A percentile compares a stretch with the other conserved stretches of the same genome.
Conservation (phyloP, 2,329 filamentous ascomycete species). For the Curvularia eragrostidis region DNA sequence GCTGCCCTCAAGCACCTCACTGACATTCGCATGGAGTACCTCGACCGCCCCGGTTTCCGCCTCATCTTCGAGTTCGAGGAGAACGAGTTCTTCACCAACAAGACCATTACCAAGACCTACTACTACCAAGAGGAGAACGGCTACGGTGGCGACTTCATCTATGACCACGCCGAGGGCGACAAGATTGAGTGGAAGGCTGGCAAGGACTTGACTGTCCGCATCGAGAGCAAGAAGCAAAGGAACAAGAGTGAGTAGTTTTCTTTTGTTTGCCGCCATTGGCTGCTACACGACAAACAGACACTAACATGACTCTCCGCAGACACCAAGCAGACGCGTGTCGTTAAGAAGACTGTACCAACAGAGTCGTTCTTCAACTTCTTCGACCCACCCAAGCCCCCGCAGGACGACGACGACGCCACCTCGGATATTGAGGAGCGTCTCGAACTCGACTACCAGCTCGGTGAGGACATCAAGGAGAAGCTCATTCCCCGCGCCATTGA, state of each 20-base stretch:
- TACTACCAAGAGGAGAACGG: conserved; percentile 99
- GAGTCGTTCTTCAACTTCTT: conserved; percentile 99
- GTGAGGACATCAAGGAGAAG: conserved; percentile 99
- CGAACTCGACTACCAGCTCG: conserved; percentile 97
- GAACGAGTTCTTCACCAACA: conserved; percentile 98
- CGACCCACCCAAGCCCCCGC: conserved; percentile 86
- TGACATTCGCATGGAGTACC: conserved; percentile 98
- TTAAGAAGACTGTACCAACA: conserved; percentile 98
- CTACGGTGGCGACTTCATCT: conserved; percentile 99
- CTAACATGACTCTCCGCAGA: conserved; percentile 62
- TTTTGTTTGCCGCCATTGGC: neutral
- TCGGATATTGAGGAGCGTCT: conserved; percentile 96
- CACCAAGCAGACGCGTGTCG: conserved; percentile 98
- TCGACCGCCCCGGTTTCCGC: conserved; percentile 96
- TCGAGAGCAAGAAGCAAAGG: conserved; percentile 99
- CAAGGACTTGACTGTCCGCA: conserved; percentile 89
- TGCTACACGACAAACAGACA: neutral
- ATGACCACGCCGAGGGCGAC: conserved; percentile 97
- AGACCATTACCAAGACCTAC: conserved; percentile 96
- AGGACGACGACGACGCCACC: conserved; percentile 76
- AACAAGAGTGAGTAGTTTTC: conserved; percentile 83
- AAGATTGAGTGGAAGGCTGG: conserved; percentile 96
- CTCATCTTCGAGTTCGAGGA: conserved; percentile 96
- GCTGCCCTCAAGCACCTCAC: conserved; percentile 85
- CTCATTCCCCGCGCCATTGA: conserved; percentile 97